Evolutionary conservation across 2,329 filamentous ascomycete species (phyloP).

Genomic region (Dactylonectria macrodidyma): DNA sequence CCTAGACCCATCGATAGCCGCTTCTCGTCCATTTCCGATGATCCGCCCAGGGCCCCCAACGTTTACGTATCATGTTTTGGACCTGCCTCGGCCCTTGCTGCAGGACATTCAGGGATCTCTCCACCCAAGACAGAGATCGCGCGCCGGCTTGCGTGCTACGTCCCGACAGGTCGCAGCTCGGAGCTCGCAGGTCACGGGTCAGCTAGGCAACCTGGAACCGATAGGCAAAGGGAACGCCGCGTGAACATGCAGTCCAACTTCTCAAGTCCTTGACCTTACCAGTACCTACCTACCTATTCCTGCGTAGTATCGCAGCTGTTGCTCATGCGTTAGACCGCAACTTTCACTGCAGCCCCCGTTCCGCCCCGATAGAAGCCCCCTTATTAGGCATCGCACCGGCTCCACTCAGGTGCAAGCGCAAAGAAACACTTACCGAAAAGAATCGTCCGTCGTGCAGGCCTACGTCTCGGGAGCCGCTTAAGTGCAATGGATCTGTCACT

Average conservation of each 20-base stretch:
- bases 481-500: neutral
- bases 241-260: conserved; percentile 1
- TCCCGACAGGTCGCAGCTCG: conserved; percentile 33
- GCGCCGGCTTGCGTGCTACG: conserved; percentile 41
- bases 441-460: conserved; percentile 5
- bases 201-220: neutral
- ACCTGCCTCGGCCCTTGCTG: conserved; percentile 35
- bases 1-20: neutral
- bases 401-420: conserved; percentile 16
- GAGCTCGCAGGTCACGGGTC: conserved; percentile 32
- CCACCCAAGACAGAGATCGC: conserved; percentile 46
- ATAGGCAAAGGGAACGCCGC: conserved; percentile 6
- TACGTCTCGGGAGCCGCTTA: conserved; percentile 7
- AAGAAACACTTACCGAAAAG: conserved; percentile 19
- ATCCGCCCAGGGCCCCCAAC: conserved; percentile 26
- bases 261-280: conserved; percentile 4
- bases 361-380: conserved; percentile 7
- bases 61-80: conserved; percentile 23
- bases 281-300: no score
- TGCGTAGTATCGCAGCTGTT: no score
- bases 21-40: conserved; percentile 17
- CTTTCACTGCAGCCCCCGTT: conserved; percentile 5
- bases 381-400: conserved; percentile 17
- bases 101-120: conserved; percentile 45
- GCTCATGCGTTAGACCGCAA: no score